Evolutionary conservation across 192 early-diverging fungal genomes (phyloP).

Genomic region (Rhizoclosmatium sp.): DNA sequence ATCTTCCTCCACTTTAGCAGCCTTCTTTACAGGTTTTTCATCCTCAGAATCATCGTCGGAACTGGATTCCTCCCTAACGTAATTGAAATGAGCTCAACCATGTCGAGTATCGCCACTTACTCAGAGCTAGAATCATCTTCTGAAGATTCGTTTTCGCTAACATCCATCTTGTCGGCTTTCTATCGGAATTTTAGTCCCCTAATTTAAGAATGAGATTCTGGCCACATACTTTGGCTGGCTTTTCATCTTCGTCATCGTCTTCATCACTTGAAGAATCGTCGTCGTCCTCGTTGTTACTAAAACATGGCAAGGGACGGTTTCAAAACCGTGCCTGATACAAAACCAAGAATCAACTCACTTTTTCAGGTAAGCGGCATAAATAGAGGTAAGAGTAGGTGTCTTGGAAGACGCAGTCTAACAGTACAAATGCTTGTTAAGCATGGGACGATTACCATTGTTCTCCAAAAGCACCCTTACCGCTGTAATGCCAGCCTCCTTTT

Average conservation of each 20-base stretch:
- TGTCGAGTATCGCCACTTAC: too few relatives aligned
- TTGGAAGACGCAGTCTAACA: too few relatives aligned
- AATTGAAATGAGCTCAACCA: too few relatives aligned
- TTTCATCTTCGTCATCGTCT: background rate
- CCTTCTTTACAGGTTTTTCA: slow-evolving; percentile 33
- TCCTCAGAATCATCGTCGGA: slow-evolving; percentile 36
- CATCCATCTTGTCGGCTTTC: background rate
- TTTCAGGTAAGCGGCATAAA: background rate
- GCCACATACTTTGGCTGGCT: background rate
- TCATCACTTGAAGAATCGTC: slow-evolving; percentile 15
- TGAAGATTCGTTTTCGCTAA: background rate
- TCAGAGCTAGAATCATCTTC: background rate
- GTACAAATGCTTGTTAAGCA: too few relatives aligned
- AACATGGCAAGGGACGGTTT: too few relatives aligned
- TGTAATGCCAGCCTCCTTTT: slow-evolving; percentile 39
- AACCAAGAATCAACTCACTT: background rate
- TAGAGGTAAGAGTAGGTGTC: background rate
- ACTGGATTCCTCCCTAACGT: slow-evolving; percentile 7
- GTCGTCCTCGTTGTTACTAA: background rate
- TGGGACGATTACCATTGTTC: background rate
- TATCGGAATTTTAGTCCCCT: too few relatives aligned
- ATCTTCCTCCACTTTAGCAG: slow-evolving; percentile 20
- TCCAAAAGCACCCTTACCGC: background rate
- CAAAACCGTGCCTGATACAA: too few relatives aligned
- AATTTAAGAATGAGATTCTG: too few relatives aligned